Base-by-base conservation (phyloP, 305 asterid species). In the Fraxinus greggii region DNA sequence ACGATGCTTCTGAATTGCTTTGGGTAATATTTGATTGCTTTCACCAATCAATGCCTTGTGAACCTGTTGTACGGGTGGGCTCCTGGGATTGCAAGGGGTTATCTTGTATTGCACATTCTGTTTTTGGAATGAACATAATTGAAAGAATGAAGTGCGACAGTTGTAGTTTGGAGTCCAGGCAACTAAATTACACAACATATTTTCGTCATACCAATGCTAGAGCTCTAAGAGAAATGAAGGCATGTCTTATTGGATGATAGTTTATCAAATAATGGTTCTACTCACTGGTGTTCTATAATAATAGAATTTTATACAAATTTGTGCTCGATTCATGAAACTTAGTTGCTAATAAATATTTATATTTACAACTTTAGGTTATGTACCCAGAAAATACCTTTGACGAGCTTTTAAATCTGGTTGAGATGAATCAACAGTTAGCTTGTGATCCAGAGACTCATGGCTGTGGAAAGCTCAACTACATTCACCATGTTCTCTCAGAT, bases 1-100 rank as follows among this genome's bases (percentile, higher is more conserved):
- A 94, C 79, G 99, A 95, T 88, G 98, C 98, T 83, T 92, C 98
- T 77, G 99, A 95, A 88, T 97, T 95, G 83, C 84, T 94, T 82
- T 94, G 89, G 17, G 97, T 90, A 82, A 86, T 95, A 87, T 94
- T 95, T 90, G 88, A 90, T 63, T 95, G 98, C 91, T 94, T 95
- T 67, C 99, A 95, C 76, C 92, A 81, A 82, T 92, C 97, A 77
- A 92, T 92, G 82, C 86, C 93, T 80, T 84, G 89, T 81, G 86
- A 80, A 82, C 79, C 89, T 28, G 82, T 84, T 83, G 83, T 86
- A 63, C 72, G 7, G 8, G 72, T 26, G 2, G 72, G 72, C 72
- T 63, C 72, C 72, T 63, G 72, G 72, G 72, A 77, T 85, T 82
- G 90, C 86, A 79, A 84, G 40, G 94, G 93, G 82, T 84, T 88